Percentiles rank a stretch among this genome's conserved stretches.
Evolutionary conservation across 352 stramenopile genomes (phyloP).

Genomic region (Globisporangium cystogenes): DNA sequence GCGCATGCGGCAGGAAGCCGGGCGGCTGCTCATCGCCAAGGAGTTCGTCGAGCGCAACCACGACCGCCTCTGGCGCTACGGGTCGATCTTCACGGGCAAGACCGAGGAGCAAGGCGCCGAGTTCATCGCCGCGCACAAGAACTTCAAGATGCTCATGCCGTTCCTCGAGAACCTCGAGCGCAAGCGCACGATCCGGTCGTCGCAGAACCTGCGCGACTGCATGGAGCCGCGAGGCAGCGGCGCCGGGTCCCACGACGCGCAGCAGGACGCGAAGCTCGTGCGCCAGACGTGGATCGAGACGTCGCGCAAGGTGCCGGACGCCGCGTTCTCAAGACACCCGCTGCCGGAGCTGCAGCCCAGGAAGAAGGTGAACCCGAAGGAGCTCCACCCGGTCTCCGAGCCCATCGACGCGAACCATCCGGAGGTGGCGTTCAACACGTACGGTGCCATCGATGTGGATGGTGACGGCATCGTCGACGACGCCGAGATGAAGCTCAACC

Average conservation of each 20-base stretch:
- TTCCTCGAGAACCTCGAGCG: slow-evolving; percentile 58
- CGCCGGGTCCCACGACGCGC: not conserved
- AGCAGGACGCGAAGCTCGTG: slow-evolving; percentile 8
- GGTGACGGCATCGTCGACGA: slow-evolving; percentile 54
- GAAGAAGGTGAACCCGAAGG: slow-evolving; percentile 20
- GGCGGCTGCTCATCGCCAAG: slow-evolving; percentile 51
- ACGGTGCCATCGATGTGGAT: slow-evolving; percentile 54
- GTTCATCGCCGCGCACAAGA: slow-evolving; percentile 59
- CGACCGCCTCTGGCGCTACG: slow-evolving; percentile 57
- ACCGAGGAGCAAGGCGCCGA: slow-evolving; percentile 48
- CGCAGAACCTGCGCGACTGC: slow-evolving; percentile 35
- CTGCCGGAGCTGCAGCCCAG: slow-evolving; percentile 43
- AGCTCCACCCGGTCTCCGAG: slow-evolving; percentile 5
- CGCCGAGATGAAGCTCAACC: slow-evolving; percentile 56
- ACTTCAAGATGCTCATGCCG: slow-evolving; percentile 58
- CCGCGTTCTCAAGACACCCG: slow-evolving; percentile 35
- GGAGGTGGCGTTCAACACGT: slow-evolving; percentile 33
- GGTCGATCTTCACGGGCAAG: slow-evolving; percentile 56
- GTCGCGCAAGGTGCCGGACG: slow-evolving; percentile 40
- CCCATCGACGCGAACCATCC: not conserved
- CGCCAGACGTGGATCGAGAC: slow-evolving; percentile 58
- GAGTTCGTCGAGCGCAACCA: slow-evolving; percentile 71
- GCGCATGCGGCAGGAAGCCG: slow-evolving; percentile 43
- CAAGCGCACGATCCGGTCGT: slow-evolving; percentile 54
- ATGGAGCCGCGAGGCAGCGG: slow-evolving; percentile 9